These are phyloP conservation scores for Chalciporus piperatus DNA, from an alignment of 768 basidiomycete species.

Conservation along the genomic window DNA sequence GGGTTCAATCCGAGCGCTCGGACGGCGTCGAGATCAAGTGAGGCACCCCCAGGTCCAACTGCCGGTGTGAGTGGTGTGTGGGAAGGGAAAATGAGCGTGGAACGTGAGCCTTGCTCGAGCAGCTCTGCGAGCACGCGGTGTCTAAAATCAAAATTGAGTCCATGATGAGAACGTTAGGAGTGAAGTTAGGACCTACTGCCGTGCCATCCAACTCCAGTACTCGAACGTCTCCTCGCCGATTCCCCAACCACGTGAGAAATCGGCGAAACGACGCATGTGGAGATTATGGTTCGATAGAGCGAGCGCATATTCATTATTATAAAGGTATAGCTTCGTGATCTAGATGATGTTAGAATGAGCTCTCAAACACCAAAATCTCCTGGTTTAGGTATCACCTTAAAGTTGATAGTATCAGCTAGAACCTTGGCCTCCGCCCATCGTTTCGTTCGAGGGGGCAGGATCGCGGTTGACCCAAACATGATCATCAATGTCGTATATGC, in stretches of 20 bases:
- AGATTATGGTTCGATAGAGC: constrained; percentile 80
- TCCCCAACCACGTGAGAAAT: constrained; percentile 88
- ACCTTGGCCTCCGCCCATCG: constrained; percentile 99
- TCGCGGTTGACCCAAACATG: constrained; percentile 87
- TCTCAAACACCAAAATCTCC: too few species aligned
- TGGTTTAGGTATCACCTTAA: constrained; percentile 56
- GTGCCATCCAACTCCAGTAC: constrained; percentile 95
- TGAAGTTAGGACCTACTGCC: constrained; percentile 60
- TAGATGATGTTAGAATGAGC: constrained; percentile 25
- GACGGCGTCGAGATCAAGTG: constrained; percentile 54
- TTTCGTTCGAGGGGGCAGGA: constrained; percentile 89
- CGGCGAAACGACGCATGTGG: constrained; percentile 82
- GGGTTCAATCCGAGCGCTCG: constrained; percentile 74
- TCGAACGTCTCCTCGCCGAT: constrained; percentile 97
- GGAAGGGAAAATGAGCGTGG: constrained; percentile 59
- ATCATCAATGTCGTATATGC: constrained; percentile 79
- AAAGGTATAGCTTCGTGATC: constrained; percentile 90
- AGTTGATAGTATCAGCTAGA: constrained; percentile 86
- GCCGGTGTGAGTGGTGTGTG: constrained; percentile 42
- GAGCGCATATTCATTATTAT: constrained; percentile 81
- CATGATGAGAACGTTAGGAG: background rate
- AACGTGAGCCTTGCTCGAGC: constrained; percentile 73
- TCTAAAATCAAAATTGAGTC: constrained; percentile 37
- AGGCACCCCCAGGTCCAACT: constrained; percentile 16
- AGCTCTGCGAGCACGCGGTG: constrained; percentile 90